Percentiles rank a stretch among this genome's conserved stretches.
Conservation (phyloP, 768 basidiomycete genomes). For the Termitomyces sp. region DNA sequence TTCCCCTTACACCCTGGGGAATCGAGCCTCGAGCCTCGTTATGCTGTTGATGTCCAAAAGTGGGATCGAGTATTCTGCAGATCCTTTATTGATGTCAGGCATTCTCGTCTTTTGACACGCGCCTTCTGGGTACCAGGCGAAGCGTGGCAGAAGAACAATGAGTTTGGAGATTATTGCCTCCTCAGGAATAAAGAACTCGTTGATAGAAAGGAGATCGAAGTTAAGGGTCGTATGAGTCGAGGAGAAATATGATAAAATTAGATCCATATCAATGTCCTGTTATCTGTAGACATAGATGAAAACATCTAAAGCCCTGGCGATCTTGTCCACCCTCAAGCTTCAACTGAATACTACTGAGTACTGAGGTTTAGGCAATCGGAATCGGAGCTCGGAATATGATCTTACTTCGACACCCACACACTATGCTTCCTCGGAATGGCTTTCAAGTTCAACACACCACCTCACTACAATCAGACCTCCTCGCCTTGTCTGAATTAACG, state of each 20-base stretch:
- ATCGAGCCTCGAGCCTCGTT: slow-evolving; percentile 74
- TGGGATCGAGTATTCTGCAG: slow-evolving; percentile 85
- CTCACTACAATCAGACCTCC: slow-evolving; percentile 19
- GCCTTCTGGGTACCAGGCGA: slow-evolving; percentile 77
- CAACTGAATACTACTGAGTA: no score
- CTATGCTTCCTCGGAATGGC: not conserved
- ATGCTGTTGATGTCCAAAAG: slow-evolving; percentile 53
- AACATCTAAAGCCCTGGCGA: no score
- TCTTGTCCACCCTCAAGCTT: no score
- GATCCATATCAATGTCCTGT: no score
- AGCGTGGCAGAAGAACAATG: slow-evolving; percentile 64
- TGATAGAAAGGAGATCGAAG: slow-evolving; percentile 28
- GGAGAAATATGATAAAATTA: slow-evolving; percentile 10
- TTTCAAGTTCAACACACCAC: not conserved
- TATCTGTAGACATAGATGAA: not conserved
- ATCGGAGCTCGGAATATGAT: not conserved
- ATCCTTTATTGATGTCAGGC: slow-evolving; percentile 79
- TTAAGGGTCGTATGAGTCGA: slow-evolving; percentile 15
- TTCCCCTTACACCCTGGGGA: slow-evolving; percentile 65
- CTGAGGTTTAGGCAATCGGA: not conserved
- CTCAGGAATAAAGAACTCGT: slow-evolving; percentile 57
- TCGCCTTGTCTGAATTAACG: slow-evolving; percentile 31
- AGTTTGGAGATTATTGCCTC: slow-evolving; percentile 90
- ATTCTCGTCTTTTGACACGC: slow-evolving; percentile 71
- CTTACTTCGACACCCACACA: not conserved